Percentiles rank a stretch among this genome's conserved stretches.
phyloP scores from a whole-genome alignment of 148 eudicot species.

The Cornus kousa region DNA sequence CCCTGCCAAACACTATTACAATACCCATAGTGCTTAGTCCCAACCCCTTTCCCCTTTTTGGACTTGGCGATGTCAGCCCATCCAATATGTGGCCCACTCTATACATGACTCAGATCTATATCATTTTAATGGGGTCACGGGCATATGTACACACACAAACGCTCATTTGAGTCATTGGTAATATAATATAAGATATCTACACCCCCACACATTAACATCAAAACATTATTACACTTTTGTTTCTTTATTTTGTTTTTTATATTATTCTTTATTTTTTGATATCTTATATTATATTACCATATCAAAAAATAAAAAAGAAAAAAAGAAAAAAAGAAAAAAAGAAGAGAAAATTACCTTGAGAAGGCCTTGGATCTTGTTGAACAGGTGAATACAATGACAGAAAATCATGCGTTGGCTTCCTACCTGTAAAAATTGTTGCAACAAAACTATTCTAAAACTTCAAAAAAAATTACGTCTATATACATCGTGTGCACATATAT shows the following conservation, averaged over 20 bases:
- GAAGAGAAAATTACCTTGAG: conserved; percentile 55
- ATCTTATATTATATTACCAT: too few species aligned
- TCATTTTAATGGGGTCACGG: conserved; percentile 37
- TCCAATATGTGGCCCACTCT: conserved; percentile 27
- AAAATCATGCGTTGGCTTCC: conserved; percentile 80
- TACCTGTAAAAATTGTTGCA: conserved; percentile 39
- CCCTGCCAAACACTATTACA: not conserved
- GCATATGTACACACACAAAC: conserved; percentile 14
- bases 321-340: not conserved
- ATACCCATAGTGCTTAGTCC: not conserved
- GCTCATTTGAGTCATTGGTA: conserved; percentile 11
- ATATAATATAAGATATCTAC: conserved; percentile 17
- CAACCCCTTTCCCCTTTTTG: conserved; percentile 11
- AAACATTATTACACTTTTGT: not conserved
- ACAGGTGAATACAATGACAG: conserved; percentile 72
- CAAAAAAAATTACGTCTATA: not conserved
- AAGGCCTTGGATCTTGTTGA: conserved; percentile 83
- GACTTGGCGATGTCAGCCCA: conserved; percentile 25
- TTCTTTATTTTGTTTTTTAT: not conserved
- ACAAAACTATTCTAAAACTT: not conserved
- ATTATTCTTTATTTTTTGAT: too few species aligned
- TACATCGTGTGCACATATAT: not conserved
- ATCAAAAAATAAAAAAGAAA: too few species aligned
- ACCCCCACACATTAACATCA: conserved; percentile 6
- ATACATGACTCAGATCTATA: conserved; percentile 34